These are phyloP conservation scores for Lophium mytilinum DNA, from an alignment of 495 filamentous ascomycete genomes.

Conservation along the genomic window DNA sequence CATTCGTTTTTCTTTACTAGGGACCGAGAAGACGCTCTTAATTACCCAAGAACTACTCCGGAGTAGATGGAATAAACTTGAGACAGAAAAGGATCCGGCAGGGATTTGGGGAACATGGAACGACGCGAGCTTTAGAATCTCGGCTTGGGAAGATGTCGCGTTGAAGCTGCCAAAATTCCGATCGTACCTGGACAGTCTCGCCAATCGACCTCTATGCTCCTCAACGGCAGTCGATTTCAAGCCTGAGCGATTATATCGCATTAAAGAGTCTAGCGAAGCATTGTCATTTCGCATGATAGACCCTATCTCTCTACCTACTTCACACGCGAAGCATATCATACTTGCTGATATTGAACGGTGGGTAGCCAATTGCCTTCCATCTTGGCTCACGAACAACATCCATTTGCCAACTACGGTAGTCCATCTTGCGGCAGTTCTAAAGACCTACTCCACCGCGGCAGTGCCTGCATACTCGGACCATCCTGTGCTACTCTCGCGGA, in stretches of 20 bases:
- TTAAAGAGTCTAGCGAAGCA: background rate
- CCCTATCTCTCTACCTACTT: no score
- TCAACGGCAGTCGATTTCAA: background rate
- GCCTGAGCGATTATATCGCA: background rate
- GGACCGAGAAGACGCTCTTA: background rate
- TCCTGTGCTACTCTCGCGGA: constrained; percentile 47
- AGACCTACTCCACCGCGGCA: constrained; percentile 30
- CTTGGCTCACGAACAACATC: constrained; percentile 33
- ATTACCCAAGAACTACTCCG: background rate
- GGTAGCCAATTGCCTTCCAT: constrained; percentile 32
- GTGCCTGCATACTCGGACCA: constrained; percentile 33
- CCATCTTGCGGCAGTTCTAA: constrained; percentile 26
- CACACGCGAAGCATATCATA: background rate
- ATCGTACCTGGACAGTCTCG: background rate
- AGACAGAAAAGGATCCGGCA: background rate
- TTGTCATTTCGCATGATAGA: no score
- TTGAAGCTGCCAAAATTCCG: background rate
- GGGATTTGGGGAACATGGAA: background rate
- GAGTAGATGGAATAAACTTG: background rate
- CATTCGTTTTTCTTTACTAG: no score
- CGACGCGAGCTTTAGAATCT: background rate
- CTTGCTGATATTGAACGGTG: constrained; percentile 23
- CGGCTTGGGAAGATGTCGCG: background rate
- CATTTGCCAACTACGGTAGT: constrained; percentile 22
- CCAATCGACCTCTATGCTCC: background rate